Evolutionary conservation across 441 rosid species (phyloP).

Genomic region (Lepidium campestre): DNA sequence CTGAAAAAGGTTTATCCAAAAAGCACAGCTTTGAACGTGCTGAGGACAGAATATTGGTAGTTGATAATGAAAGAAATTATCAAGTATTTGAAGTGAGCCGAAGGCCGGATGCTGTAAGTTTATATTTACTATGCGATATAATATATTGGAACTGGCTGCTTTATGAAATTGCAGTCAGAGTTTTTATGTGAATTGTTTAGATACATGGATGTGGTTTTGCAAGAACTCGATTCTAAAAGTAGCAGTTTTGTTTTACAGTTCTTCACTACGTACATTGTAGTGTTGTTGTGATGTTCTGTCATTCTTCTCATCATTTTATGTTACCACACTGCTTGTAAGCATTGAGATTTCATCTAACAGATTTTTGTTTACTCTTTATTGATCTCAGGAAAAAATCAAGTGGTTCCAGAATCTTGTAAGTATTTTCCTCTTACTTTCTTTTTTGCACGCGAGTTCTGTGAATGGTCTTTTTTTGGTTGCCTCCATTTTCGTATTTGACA

Average conservation of each 20-base stretch:
- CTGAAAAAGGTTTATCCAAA: conserved; percentile 26
- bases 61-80: conserved; percentile 22
- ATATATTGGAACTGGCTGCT: neutral
- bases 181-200: neutral
- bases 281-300: neutral
- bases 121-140: neutral
- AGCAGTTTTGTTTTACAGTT: conserved; percentile 2
- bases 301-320: neutral
- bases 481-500: neutral
- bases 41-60: conserved; percentile 28
- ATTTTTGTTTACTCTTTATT: conserved; percentile 19
- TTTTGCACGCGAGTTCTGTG: neutral
- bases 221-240: neutral
- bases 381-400: conserved; percentile 57
- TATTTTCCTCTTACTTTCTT: conserved; percentile 11
- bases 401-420: conserved; percentile 76
- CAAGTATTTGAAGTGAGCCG: conserved; percentile 37
- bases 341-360: conserved; percentile 19
- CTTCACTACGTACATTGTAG: conserved; percentile 1
- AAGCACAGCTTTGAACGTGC: conserved; percentile 29
- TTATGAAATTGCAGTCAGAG: neutral
- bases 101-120: conserved; percentile 62
- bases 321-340: neutral
- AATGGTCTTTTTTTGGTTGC: conserved; percentile 7
- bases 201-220: neutral